phyloP scores from a whole-genome alignment of 257 asterid genomes.

The Rehmannia glutinosa region DNA sequence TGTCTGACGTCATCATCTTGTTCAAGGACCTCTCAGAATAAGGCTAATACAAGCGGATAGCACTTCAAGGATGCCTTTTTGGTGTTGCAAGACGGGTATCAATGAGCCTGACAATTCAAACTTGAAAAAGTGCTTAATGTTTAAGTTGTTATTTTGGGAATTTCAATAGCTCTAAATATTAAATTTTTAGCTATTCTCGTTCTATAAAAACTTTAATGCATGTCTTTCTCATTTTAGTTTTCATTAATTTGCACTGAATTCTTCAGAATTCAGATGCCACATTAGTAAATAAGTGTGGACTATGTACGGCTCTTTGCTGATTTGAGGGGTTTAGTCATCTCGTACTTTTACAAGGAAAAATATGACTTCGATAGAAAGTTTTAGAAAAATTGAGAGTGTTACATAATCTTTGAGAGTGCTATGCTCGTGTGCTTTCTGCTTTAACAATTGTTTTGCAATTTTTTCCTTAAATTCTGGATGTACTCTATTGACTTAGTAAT shows the following conservation, averaged over 20 bases:
- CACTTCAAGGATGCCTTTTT: too few species aligned
- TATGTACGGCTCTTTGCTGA: neutral
- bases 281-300: neutral
- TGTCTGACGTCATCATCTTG: too few species aligned
- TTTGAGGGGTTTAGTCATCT: neutral
- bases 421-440: neutral
- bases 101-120: too few species aligned
- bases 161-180: too few species aligned
- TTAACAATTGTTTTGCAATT: neutral
- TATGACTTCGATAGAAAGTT: neutral
- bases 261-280: neutral
- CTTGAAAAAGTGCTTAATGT: too few species aligned
- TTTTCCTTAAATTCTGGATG: too few species aligned
- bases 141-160: too few species aligned
- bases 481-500: too few species aligned
- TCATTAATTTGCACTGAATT: neutral
- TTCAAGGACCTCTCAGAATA: too few species aligned
- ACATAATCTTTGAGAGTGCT: neutral
- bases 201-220: neutral
- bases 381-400: neutral
- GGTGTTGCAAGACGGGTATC: too few species aligned
- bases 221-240: neutral
- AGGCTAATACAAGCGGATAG: too few species aligned
- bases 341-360: neutral
- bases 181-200: neutral